Conservation (phyloP, 1,284 basidiomycete species). For the Quambalaria eucalypti region DNA sequence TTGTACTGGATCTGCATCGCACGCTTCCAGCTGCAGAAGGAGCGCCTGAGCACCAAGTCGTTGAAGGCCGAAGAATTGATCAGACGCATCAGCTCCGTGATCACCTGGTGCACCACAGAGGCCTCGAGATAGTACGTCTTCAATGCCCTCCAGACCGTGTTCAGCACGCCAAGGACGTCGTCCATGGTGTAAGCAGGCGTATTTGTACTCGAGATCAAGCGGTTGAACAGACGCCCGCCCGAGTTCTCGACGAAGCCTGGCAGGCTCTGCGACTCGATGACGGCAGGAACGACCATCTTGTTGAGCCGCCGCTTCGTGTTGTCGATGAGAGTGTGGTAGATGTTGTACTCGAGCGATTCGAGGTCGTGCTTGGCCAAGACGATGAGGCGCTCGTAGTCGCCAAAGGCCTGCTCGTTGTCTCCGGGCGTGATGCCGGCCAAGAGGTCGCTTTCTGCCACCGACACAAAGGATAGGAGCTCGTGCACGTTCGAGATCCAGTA, state of each 20-base stretch:
- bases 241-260: slow-evolving; percentile 97
- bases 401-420: slow-evolving; percentile 79
- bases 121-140: slow-evolving; percentile 99
- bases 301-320: slow-evolving; percentile 93
- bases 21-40: slow-evolving; percentile 99
- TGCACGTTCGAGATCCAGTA: slow-evolving; percentile 99
- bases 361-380: slow-evolving; percentile 97
- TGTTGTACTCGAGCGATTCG: slow-evolving; percentile 96
- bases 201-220: slow-evolving; percentile 66
- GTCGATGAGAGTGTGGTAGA: slow-evolving; percentile 99
- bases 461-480: slow-evolving; percentile 97
- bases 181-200: slow-evolving; percentile 96
- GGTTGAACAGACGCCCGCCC: slow-evolving; percentile 82
- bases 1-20: slow-evolving; percentile 51
- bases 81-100: slow-evolving; percentile 89
- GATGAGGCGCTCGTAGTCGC: slow-evolving; percentile 89
- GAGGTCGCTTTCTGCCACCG: slow-evolving; percentile 96
- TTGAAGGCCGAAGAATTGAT: slow-evolving; percentile 98
- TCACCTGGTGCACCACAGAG: slow-evolving; percentile 88
- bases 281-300: slow-evolving; percentile 97
- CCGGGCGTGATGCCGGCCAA: slow-evolving; percentile 94
- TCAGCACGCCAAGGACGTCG: slow-evolving; percentile 89
- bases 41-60: slow-evolving; percentile 92
- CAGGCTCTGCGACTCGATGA: slow-evolving; percentile 93
- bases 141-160: slow-evolving; percentile 96